phyloP scores from a whole-genome alignment of 2,329 filamentous ascomycete genomes.

The Ceratocystis cubensis region DNA sequence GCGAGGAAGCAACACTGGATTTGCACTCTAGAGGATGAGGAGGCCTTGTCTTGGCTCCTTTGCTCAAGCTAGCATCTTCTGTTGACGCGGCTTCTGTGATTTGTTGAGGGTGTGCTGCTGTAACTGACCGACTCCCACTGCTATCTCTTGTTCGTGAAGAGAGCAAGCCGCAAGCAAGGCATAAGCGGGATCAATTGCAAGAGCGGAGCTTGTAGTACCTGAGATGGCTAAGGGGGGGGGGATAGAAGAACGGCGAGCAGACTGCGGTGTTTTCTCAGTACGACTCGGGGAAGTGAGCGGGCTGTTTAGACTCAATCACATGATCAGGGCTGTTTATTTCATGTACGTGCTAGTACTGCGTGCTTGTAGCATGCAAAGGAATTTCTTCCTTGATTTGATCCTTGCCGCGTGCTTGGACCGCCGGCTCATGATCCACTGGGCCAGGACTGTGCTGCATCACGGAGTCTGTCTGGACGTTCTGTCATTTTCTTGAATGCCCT shows the following conservation, averaged over 20 bases:
- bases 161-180: too few species aligned
- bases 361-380: background rate
- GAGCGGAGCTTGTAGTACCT: too few species aligned
- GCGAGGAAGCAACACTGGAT: background rate
- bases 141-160: too few species aligned
- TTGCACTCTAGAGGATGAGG: background rate
- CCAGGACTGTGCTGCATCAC: background rate
- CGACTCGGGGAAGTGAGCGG: too few species aligned
- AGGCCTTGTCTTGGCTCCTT: background rate
- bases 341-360: background rate
- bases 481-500: background rate
- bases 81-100: background rate
- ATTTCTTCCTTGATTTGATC: constrained; percentile 8
- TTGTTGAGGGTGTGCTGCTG: background rate
- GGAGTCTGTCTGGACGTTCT: constrained; percentile 1
- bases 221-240: too few species aligned
- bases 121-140: too few species aligned
- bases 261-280: too few species aligned
- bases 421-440: background rate
- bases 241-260: too few species aligned
- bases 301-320: too few species aligned
- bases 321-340: too few species aligned
- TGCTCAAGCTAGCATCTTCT: background rate
- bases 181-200: too few species aligned
- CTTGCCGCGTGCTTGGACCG: constrained; percentile 11